Conservation (phyloP, 179 eudicot genomes). For the Gypsophila paniculata region DNA sequence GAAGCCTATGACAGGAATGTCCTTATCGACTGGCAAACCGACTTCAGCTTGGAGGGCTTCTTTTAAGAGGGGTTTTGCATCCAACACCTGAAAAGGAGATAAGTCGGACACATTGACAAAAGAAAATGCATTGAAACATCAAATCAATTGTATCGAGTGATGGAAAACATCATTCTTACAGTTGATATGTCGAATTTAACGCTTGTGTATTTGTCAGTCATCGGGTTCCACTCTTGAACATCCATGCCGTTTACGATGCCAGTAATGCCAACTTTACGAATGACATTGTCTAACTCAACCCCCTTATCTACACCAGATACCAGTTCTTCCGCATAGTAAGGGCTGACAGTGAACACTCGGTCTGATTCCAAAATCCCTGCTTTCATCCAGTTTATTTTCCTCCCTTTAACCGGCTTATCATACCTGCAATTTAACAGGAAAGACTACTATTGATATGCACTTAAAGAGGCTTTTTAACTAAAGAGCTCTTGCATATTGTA, state of each 20-base stretch:
- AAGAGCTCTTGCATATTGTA: background rate
- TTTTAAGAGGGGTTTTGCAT: conserved; percentile 72
- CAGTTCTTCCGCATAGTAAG: conserved; percentile 74
- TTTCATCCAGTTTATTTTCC: conserved; percentile 94
- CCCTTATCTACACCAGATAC: conserved; percentile 61
- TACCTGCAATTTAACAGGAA: conserved; percentile 38
- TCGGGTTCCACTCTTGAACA: conserved; percentile 84
- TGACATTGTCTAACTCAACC: conserved; percentile 59
- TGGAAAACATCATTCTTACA: conserved; percentile 29
- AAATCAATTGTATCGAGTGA: background rate
- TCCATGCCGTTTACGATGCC: conserved; percentile 94
- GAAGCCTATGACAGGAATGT: conserved; percentile 84
- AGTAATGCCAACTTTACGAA: conserved; percentile 44
- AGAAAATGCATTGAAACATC: background rate
- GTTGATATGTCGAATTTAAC: conserved; percentile 64
- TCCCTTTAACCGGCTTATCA: conserved; percentile 65
- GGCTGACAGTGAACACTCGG: conserved; percentile 75
- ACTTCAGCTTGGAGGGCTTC: conserved; percentile 91
- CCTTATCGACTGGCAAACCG: conserved; percentile 71
- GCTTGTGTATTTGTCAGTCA: conserved; percentile 57
- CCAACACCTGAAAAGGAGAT: conserved; percentile 49
- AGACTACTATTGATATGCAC: background rate
- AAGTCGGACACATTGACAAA: background rate
- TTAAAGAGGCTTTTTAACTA: background rate
- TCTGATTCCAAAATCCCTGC: conserved; percentile 74